These are phyloP conservation scores for Dittrichia graveolens DNA, from an alignment of 129 eudicot genomes.

Conservation along the genomic window DNA sequence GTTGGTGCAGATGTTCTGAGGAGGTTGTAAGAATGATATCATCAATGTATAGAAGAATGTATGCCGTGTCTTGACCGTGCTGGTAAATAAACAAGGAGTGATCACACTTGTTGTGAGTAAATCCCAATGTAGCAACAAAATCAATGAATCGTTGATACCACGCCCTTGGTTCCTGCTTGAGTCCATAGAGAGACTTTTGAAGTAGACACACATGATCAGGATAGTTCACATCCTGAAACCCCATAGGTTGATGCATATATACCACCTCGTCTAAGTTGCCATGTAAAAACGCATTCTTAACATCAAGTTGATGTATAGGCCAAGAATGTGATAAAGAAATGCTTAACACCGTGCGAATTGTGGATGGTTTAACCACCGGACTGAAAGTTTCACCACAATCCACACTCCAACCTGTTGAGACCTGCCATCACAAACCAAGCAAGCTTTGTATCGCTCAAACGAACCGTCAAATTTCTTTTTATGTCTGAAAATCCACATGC, in stretches of 20 bases:
- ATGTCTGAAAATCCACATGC: background rate
- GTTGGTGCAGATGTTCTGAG: background rate
- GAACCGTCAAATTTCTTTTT: no score
- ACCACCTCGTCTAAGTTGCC: background rate
- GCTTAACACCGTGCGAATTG: background rate
- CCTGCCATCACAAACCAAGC: no score
- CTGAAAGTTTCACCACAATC: background rate
- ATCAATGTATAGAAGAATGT: background rate
- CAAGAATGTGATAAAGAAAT: background rate
- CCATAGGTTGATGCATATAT: background rate
- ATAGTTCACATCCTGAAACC: background rate
- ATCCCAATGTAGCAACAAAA: background rate
- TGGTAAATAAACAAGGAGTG: no score
- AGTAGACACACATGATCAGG: background rate
- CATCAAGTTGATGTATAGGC: background rate
- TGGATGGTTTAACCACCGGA: background rate
- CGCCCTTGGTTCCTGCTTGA: background rate
- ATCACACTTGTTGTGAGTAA: background rate
- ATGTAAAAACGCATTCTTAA: background rate
- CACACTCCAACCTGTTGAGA: background rate
- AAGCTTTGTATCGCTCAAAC: no score
- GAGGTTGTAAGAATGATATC: background rate
- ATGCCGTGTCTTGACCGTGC: background rate
- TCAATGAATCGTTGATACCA: background rate
- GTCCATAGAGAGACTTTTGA: background rate